Percentiles rank a stretch among this genome's conserved stretches.
Evolutionary conservation across 2,329 filamentous ascomycete genomes (phyloP).

Genomic region (Colletotrichum coccodes): DNA sequence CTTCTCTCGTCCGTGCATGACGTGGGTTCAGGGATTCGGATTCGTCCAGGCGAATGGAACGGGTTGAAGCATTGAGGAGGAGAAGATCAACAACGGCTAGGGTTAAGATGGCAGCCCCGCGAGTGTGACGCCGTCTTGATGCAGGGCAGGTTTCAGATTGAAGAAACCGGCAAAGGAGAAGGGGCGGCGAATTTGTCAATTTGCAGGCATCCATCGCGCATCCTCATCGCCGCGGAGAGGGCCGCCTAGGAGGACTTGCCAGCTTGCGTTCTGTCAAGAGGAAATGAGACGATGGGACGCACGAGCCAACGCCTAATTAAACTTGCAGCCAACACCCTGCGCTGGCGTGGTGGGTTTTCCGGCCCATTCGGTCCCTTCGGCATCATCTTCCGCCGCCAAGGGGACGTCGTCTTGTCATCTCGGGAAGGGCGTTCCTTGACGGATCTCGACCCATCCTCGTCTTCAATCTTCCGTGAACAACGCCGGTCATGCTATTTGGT

Average conservation of each 20-base stretch:
- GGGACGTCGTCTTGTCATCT: neutral
- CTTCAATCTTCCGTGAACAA: no score
- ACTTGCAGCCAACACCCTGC: constrained; percentile 14
- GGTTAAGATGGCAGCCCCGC: constrained; percentile 16
- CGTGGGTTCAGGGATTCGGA: neutral
- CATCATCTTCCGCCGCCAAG: constrained; percentile 19
- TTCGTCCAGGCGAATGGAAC: neutral
- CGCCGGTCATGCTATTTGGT: no score
- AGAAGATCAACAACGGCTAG: neutral
- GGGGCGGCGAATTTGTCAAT: neutral
- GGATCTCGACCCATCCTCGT: neutral
- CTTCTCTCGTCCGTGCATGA: constrained; percentile 23
- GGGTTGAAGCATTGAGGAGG: neutral
- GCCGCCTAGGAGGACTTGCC: neutral
- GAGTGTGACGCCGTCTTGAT: constrained; percentile 27
- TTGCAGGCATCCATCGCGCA: neutral
- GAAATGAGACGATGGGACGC: constrained; percentile 17
- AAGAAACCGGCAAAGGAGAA: neutral
- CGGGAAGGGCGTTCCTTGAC: neutral
- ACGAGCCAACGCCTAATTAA: constrained; percentile 32
- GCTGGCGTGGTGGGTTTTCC: neutral
- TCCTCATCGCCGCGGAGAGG: neutral
- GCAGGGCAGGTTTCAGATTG: constrained; percentile 34
- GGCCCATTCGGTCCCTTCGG: constrained; percentile 16
- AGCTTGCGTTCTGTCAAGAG: neutral